Evolutionary conservation across 306 rosid species (phyloP), one percentile per base, ranked within the genome.

Genomic region (Clitoria ternatea): DNA sequence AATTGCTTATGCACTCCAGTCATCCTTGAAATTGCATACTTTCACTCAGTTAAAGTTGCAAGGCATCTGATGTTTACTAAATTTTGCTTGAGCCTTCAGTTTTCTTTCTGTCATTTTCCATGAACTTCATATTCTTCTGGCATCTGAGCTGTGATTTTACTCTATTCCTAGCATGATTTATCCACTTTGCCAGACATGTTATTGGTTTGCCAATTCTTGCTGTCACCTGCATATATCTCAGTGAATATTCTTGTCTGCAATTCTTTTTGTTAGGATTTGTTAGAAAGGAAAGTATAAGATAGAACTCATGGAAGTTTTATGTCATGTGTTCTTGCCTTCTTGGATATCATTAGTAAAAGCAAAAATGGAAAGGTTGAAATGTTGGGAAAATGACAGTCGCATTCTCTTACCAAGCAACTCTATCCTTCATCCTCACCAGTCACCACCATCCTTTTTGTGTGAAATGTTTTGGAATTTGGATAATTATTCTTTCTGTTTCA

Each of bases 21-120:
- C 43, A 70, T 79, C 77, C 79, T 30, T 27, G 53, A 27, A 44
- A 45, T 27, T 24, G 10, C 48, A 30, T 69, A 40, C 15, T 71
- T 50, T 30, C 36, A 7, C 35, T 71, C 60, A 5, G 26, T 60
- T 45, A 18, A 54, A 75, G 30, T 20, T 47, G 57, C 22, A 44
- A 30, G 56, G 54, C 27, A 2, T 45, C 61, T 53, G 11, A 33
- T 60, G 13, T 32, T 75, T 33, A 35, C 61, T 45, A 22, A 39
- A 40, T 19, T 7, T 55, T 40, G 17, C 53, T 4, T n/a, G 0
- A 12, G 24, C 19, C 4, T 6, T 45, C 48, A 22, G 20, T 53
- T 69, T 47, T 30, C 52, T 22, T 33, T 24, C 32, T 43, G 10
- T 47, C 27, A 7, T 14, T 33, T 57, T 65, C 48, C 32, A 39